Percentiles rank a stretch among this genome's conserved stretches.
phyloP scores from a whole-genome alignment of 2,329 filamentous ascomycete genomes.

The Claviceps spartinae region DNA sequence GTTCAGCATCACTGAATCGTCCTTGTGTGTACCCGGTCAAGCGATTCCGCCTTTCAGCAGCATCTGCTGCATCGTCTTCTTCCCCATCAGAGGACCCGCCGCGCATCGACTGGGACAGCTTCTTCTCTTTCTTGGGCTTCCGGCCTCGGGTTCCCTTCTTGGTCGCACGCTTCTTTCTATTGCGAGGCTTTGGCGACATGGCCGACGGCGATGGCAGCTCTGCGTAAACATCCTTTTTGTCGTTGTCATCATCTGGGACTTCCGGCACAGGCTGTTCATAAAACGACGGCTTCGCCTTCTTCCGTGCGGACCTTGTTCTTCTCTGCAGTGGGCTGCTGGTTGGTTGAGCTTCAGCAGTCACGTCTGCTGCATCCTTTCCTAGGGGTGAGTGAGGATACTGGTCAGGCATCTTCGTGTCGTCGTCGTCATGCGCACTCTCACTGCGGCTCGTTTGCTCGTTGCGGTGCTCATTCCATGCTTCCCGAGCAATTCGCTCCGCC shows the following conservation, averaged over 20 bases:
- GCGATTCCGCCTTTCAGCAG: conserved; percentile 11
- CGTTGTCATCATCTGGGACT: conserved; percentile 9
- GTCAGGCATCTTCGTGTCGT: conserved; percentile 3
- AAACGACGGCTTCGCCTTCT: conserved; percentile 36
- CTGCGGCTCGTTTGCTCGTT: conserved; percentile 14
- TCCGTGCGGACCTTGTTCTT: conserved; percentile 23
- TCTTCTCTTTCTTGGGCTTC: conserved; percentile 8
- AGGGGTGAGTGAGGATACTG: conserved; percentile 5
- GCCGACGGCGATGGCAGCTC: conserved; percentile 22
- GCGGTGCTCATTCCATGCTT: conserved; percentile 22
- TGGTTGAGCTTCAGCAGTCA: conserved; percentile 4
- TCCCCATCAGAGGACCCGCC: conserved; percentile 10
- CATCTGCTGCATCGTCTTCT: conserved; percentile 7
- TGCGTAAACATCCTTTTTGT: conserved; percentile 8
- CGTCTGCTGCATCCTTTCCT: neutral
- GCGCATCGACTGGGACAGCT: conserved; percentile 12
- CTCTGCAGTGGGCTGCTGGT: conserved; percentile 8
- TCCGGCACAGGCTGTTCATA: conserved; percentile 20
- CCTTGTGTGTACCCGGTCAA: conserved; percentile 22
- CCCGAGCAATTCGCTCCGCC: conserved; percentile 18
- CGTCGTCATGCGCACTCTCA: conserved; percentile 3
- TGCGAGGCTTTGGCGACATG: conserved; percentile 17
- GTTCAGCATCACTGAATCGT: conserved; percentile 30
- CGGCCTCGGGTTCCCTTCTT: conserved; percentile 12
- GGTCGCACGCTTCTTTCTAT: conserved; percentile 16